Evolutionary conservation across 169 alveolate genomes (phyloP).

Genomic region (Plasmodium falciparum): DNA sequence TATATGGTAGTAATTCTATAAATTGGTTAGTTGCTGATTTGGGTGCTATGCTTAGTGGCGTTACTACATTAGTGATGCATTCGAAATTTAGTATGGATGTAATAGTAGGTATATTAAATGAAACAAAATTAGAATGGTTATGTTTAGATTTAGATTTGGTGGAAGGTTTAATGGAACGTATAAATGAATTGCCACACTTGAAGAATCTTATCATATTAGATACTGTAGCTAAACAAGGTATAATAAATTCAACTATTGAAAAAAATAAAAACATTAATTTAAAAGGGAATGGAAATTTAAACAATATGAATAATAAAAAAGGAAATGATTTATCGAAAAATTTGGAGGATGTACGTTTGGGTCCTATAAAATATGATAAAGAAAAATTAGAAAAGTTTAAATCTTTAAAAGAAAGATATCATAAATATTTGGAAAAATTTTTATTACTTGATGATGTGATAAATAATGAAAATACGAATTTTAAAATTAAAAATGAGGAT

Average conservation of each 20-base stretch:
- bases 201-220: constrained; percentile 45
- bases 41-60: constrained; percentile 17
- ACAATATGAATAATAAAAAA: neutral
- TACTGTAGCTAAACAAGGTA: neutral
- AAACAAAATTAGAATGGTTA: constrained; percentile 47
- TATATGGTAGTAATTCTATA: constrained; percentile 39
- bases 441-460: too few relatives aligned
- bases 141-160: constrained; percentile 27
- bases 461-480: too few relatives aligned
- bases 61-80: constrained; percentile 48
- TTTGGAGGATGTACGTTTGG: neutral
- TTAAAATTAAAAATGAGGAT: too few relatives aligned
- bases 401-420: neutral
- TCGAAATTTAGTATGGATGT: constrained; percentile 46
- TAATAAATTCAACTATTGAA: too few relatives aligned
- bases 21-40: constrained; percentile 54
- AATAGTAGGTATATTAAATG: constrained; percentile 24
- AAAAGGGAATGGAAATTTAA: neutral
- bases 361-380: neutral
- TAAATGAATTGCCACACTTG: constrained; percentile 21
- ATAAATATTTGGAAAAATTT: too few relatives aligned
- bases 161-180: neutral
- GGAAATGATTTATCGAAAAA: neutral
- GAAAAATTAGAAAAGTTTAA: neutral
- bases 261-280: too few relatives aligned